Percentiles rank a stretch among this genome's conserved stretches.
phyloP scores from a whole-genome alignment of 352 stramenopile species.

The Pythium biforme region DNA sequence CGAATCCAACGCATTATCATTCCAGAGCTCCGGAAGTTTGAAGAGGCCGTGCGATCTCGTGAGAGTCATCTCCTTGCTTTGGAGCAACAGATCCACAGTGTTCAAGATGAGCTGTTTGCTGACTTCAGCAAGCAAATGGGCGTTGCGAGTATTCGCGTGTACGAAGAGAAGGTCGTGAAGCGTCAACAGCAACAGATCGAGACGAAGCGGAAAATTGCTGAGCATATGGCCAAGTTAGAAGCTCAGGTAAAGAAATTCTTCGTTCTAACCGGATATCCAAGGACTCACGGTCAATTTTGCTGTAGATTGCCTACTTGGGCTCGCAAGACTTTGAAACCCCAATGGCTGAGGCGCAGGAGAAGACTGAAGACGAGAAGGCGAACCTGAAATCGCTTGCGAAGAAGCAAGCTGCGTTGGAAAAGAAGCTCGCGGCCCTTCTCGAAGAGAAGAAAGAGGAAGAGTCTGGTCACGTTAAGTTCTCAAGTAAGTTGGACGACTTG shows the following conservation, averaged over 20 bases:
- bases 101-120: conserved; percentile 87
- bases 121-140: conserved; percentile 78
- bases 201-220: conserved; percentile 66
- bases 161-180: conserved; percentile 93
- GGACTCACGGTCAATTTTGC: conserved; percentile 2
- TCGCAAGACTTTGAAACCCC: conserved; percentile 59
- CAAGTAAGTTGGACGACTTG: conserved; percentile 45
- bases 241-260: conserved; percentile 52
- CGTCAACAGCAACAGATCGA: conserved; percentile 68
- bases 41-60: conserved; percentile 48
- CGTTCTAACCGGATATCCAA: conserved; percentile 37
- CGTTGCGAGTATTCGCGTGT: conserved; percentile 84
- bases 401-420: conserved; percentile 48
- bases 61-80: conserved; percentile 42
- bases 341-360: conserved; percentile 47
- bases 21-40: conserved; percentile 65
- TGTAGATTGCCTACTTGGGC: conserved; percentile 24
- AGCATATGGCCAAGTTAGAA: conserved; percentile 81
- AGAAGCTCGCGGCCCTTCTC: conserved; percentile 50
- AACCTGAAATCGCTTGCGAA: conserved; percentile 53
- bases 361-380: conserved; percentile 41
- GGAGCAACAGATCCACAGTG: conserved; percentile 60
- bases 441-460: conserved; percentile 79
- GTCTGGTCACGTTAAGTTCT: conserved; percentile 28
- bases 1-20: conserved; percentile 50